Evolutionary conservation across 257 asterid species (phyloP).

Genomic region (Voacanga thouarsii): DNA sequence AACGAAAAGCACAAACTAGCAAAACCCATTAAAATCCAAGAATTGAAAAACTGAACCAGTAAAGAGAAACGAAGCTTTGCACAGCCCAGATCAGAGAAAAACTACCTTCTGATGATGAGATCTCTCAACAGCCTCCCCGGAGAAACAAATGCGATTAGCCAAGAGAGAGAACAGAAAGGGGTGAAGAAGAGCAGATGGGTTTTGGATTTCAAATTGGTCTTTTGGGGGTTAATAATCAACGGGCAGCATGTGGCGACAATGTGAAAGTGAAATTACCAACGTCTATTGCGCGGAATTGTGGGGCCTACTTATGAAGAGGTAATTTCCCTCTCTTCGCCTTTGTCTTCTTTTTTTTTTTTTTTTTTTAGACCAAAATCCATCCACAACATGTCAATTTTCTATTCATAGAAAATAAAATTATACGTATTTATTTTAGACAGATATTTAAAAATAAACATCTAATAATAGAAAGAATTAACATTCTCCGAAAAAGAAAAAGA

Average conservation of each 20-base stretch:
- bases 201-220: neutral
- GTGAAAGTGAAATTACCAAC: neutral
- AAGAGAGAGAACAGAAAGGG: neutral
- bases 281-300: neutral
- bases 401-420: too few species aligned
- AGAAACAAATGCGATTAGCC: constrained; percentile 7
- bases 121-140: neutral
- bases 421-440: too few species aligned
- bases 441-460: too few species aligned
- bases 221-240: constrained; percentile 8
- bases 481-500: too few species aligned
- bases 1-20: neutral
- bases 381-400: too few species aligned
- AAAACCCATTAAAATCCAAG: neutral
- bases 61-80: neutral
- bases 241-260: constrained; percentile 3
- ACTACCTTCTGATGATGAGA: neutral
- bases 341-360: neutral
- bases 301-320: neutral
- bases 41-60: neutral
- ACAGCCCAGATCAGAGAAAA: neutral
- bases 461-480: too few species aligned
- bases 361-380: too few species aligned
- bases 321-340: neutral
- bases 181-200: neutral